A percentile compares a stretch with the other conserved stretches of the same genome.
These are phyloP conservation scores for Gentiana macrophylla DNA, from an alignment of 257 asterid species.

Conservation along the genomic window DNA sequence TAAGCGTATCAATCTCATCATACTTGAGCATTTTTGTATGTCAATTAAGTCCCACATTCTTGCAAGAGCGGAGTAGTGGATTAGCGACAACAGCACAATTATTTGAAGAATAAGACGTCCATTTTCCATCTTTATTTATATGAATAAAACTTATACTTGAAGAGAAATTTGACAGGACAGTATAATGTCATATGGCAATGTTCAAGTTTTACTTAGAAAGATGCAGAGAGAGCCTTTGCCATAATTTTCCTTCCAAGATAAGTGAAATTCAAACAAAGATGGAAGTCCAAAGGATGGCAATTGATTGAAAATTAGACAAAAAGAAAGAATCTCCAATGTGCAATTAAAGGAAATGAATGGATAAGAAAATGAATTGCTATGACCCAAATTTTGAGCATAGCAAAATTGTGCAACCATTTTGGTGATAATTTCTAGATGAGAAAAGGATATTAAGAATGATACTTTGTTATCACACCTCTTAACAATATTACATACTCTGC, in stretches of 20 bases:
- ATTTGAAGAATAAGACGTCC: not conserved
- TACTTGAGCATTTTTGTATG: not conserved
- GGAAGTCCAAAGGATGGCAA: not conserved
- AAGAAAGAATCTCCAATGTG: not conserved
- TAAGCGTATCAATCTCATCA: not conserved
- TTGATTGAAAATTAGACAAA: not conserved
- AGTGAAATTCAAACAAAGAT: not conserved
- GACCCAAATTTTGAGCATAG: not conserved
- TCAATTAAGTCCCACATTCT: not conserved
- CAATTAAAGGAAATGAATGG: not conserved
- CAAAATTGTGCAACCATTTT: not conserved
- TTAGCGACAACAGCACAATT: too few relatives aligned
- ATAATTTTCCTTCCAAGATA: not conserved
- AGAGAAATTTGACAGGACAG: not conserved
- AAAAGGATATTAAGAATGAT: not conserved
- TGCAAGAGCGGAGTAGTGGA: not conserved
- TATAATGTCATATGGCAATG: not conserved
- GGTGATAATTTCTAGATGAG: not conserved
- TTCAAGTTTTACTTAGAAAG: not conserved
- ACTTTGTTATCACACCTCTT: too few relatives aligned
- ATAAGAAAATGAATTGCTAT: not conserved
- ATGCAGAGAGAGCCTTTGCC: not conserved
- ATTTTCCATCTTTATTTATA: not conserved
- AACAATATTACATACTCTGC: too few relatives aligned
- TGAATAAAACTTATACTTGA: too few relatives aligned